These are phyloP conservation scores for Auriscalpium orientale DNA, from an alignment of 768 basidiomycete species.

Conservation along the genomic window DNA sequence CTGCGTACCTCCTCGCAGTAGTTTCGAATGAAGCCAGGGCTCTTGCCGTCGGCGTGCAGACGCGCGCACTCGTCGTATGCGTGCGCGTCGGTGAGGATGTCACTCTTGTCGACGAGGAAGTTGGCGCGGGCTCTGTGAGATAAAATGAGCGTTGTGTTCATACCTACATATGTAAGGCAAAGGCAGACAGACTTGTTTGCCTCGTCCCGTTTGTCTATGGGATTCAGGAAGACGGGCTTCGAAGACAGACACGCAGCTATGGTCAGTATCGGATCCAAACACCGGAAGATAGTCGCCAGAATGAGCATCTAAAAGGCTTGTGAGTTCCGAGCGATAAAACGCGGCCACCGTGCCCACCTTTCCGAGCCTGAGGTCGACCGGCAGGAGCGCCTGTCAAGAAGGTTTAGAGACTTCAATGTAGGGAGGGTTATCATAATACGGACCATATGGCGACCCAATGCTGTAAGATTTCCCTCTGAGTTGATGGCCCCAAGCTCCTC, in stretches of 20 bases:
- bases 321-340: neutral
- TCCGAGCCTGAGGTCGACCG: slow-evolving; percentile 78
- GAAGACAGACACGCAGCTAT: slow-evolving; percentile 79
- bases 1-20: slow-evolving; percentile 66
- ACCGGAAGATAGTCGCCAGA: slow-evolving; percentile 75
- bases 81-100: slow-evolving; percentile 73
- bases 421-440: slow-evolving; percentile 12
- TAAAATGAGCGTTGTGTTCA: neutral
- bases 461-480: slow-evolving; percentile 55
- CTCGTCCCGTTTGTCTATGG: slow-evolving; percentile 79
- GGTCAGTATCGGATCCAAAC: slow-evolving; percentile 73
- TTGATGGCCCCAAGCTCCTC: slow-evolving; percentile 75
- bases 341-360: slow-evolving; percentile 42
- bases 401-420: neutral
- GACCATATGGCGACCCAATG: slow-evolving; percentile 77
- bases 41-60: slow-evolving; percentile 43
- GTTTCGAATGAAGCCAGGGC: slow-evolving; percentile 34
- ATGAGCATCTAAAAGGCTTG: slow-evolving; percentile 67
- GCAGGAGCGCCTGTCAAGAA: slow-evolving; percentile 60
- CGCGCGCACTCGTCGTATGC: slow-evolving; percentile 63
- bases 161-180: neutral
- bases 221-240: slow-evolving; percentile 78
- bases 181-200: slow-evolving; percentile 44
- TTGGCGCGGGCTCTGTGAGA: slow-evolving; percentile 54
- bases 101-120: slow-evolving; percentile 69